Base-by-base conservation (phyloP, 345 rosid species). In the Eutrema heterophyllum region DNA sequence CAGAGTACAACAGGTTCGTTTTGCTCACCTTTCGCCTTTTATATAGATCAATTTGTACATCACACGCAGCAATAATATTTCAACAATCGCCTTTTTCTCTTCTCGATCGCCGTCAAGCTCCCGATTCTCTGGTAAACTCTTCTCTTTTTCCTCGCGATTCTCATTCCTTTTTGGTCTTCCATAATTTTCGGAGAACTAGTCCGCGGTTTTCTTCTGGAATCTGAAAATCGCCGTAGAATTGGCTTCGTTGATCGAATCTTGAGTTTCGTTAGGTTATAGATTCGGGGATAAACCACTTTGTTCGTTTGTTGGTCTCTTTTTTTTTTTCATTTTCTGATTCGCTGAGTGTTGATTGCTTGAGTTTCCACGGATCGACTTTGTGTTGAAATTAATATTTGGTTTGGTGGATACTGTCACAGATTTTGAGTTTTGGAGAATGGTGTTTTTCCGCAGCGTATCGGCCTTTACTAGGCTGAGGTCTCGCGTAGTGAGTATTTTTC, bases 381-480 rank as follows among this genome's bases (percentile, higher is more conserved):
- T 51, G 52, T 44, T 30, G 40, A n/a, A n/a, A 67, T 12, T 14
- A 30, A 13, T 43, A 36, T 65, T 45, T 56, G 65, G 35, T 67
- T 39, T 48, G 67, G 76, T 76, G 30, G 72, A 48, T 64, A 61
- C 51, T 54, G 56, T 63, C 7, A 44, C 76, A 79, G 82, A 76
- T 64, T 50, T 63, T 64, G 39, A 40, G 60, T 49, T 40, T 68
- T 72, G 15, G 70, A 73, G 70, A 5, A 92, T 92, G 96, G 94
- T 73, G 83, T 87, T 92, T 78, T 84, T 83, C 70, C 84, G 89
- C 64, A 64, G 85, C 75, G 77, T 86, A 44, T 65, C 90, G 59
- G 89, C 89, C 49, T 87, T 92, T 7, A 74, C 87, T 56, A 80
- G 78, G 79, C 88, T 88, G 36, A 89, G 88, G 53, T 87, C 94